Conservation (phyloP, 495 filamentous ascomycete species). For the Penicillium malachiteum region DNA sequence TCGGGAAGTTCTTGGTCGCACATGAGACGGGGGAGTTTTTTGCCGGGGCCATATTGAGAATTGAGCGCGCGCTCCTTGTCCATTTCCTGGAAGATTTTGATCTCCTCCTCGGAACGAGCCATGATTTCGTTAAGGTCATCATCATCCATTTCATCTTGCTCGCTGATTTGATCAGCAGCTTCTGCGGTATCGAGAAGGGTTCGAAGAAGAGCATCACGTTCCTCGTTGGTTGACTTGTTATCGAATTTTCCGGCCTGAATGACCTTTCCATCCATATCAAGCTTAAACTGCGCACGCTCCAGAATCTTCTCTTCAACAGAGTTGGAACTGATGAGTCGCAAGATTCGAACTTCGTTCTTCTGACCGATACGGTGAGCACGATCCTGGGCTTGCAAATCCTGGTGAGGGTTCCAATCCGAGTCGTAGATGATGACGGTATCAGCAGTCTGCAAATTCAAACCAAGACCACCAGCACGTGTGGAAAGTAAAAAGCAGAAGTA, state of each 20-base stretch:
- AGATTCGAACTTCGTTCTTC: constrained; percentile 97
- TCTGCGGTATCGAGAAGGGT: constrained; percentile 91
- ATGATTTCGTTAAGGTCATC: constrained; percentile 92
- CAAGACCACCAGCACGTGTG: constrained; percentile 97
- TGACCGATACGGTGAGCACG: constrained; percentile 99
- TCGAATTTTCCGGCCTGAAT: constrained; percentile 99
- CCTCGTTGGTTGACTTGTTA: constrained; percentile 98
- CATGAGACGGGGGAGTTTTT: constrained; percentile 73
- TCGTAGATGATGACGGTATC: constrained; percentile 99
- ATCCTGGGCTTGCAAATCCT: constrained; percentile 98
- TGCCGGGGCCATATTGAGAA: constrained; percentile 66
- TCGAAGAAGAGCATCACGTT: constrained; percentile 91
- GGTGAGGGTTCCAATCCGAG: constrained; percentile 99
- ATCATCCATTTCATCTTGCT: constrained; percentile 92
- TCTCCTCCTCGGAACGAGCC: constrained; percentile 72
- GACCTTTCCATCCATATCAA: constrained; percentile 99
- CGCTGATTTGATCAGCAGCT: constrained; percentile 71
- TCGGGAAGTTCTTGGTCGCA: constrained; percentile 87
- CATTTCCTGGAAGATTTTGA: constrained; percentile 68
- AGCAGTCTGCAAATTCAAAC: constrained; percentile 93
- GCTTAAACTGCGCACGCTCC: constrained; percentile 93
- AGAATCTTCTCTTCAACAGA: constrained; percentile 99
- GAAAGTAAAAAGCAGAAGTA: constrained; percentile 98
- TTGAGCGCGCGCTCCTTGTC: constrained; percentile 69
- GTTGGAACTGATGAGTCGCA: constrained; percentile 91